phyloP scores from a whole-genome alignment of 169 alveolate genomes.

The Babesia bigemina region DNA sequence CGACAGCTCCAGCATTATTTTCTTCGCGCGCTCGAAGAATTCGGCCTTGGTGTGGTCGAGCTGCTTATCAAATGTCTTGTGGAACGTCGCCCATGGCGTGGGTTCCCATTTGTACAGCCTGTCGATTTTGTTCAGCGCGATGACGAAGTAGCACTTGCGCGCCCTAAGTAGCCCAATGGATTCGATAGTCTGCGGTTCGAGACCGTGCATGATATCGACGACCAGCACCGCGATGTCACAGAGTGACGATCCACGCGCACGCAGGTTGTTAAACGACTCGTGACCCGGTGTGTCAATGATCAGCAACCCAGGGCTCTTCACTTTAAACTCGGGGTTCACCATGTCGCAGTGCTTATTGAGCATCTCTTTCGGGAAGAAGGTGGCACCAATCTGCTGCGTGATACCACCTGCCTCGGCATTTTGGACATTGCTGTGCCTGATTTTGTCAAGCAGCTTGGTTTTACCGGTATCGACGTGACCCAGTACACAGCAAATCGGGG shows the following conservation, averaged over 20 bases:
- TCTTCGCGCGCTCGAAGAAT: conserved; percentile 82
- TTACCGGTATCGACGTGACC: conserved; percentile 99
- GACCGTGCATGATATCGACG: conserved; percentile 99
- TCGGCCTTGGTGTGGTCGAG: conserved; percentile 84
- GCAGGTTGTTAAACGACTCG: conserved; percentile 94
- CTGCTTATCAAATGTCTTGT: conserved; percentile 84
- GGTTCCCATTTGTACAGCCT: conserved; percentile 94
- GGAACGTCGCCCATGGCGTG: conserved; percentile 88
- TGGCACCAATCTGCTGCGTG: conserved; percentile 99
- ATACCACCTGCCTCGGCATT: conserved; percentile 99
- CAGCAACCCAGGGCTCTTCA: conserved; percentile 94
- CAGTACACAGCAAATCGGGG: conserved; percentile 96
- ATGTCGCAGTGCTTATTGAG: conserved; percentile 85
- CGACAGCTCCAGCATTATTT: conserved; percentile 85
- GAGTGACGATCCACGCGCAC: conserved; percentile 98
- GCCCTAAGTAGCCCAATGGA: conserved; percentile 89
- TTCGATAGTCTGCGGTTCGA: conserved; percentile 97
- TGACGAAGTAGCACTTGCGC: conserved; percentile 94
- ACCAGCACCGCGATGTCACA: conserved; percentile 98
- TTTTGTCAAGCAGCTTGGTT: conserved; percentile 97
- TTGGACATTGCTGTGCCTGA: conserved; percentile 97
- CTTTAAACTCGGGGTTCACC: conserved; percentile 62
- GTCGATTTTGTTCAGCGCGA: conserved; percentile 98
- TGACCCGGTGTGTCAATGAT: conserved; percentile 99
- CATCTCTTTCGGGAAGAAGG: conserved; percentile 97